These are phyloP conservation scores for Talaromyces sp. DNA, from an alignment of 2,329 filamentous ascomycete genomes.

Conservation along the genomic window DNA sequence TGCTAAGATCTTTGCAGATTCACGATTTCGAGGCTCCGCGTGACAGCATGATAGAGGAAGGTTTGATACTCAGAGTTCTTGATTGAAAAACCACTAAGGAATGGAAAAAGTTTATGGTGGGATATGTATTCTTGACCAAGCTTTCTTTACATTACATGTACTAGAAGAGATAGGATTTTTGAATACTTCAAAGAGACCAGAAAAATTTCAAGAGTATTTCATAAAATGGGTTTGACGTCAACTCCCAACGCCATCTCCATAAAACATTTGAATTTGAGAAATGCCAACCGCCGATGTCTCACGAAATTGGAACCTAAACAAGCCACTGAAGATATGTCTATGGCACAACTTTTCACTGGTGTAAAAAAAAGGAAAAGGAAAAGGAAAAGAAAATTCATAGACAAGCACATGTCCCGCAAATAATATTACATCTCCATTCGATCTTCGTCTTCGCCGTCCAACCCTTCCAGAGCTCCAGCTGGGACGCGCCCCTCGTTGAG, in stretches of 20 bases:
- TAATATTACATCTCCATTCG: slow-evolving; percentile 32
- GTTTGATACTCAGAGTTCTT: neutral
- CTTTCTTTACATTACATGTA: too few relatives aligned
- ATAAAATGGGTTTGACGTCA: neutral
- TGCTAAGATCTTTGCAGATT: neutral
- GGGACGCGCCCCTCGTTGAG: slow-evolving; percentile 84
- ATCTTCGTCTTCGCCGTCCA: slow-evolving; percentile 24
- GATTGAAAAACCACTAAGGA: neutral
- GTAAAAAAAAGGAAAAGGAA: too few relatives aligned
- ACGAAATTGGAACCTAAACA: neutral
- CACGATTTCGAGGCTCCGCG: neutral
- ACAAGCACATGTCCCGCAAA: neutral
- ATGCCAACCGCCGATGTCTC: neutral
- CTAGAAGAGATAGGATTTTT: neutral
- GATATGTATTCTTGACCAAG: neutral
- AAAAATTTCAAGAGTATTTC: neutral
- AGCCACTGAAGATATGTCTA: neutral
- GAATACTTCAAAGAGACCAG: neutral
- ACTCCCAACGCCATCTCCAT: slow-evolving; percentile 12
- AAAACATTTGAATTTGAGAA: neutral
- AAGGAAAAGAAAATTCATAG: neutral
- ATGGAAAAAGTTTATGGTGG: neutral
- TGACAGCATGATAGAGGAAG: neutral
- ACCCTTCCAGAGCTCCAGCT: slow-evolving; percentile 45
- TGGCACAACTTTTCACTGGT: neutral